Percentiles rank a stretch among this genome's conserved stretches.
Conservation (phyloP, 805 yeast species). For the Schwanniomyces polymorphus region DNA sequence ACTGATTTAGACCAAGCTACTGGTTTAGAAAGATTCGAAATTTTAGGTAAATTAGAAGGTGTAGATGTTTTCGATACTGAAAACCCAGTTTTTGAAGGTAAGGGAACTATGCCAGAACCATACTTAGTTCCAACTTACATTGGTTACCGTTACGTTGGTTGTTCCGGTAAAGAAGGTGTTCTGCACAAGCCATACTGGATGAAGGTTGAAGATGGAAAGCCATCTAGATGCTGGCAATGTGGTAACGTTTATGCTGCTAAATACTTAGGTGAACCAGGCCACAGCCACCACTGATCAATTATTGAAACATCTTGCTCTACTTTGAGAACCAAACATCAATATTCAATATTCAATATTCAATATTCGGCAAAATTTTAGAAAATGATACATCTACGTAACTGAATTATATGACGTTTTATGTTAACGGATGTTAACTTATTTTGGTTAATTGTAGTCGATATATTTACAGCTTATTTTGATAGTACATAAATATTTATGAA, state of each 20-base stretch:
- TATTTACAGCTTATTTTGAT: neutral
- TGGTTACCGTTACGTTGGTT: slow-evolving; percentile 92
- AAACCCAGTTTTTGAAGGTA: slow-evolving; percentile 85
- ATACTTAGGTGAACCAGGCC: slow-evolving; percentile 79
- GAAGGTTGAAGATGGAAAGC: slow-evolving; percentile 77
- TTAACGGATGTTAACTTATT: neutral
- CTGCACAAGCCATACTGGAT: slow-evolving; percentile 92
- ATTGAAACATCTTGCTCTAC: neutral
- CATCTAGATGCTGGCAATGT: slow-evolving; percentile 98
- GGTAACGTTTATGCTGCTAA: slow-evolving; percentile 92
- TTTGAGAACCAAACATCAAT: neutral
- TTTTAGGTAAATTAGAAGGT: slow-evolving; percentile 93
- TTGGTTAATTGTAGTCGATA: neutral
- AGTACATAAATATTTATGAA: neutral
- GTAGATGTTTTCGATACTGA: slow-evolving; percentile 88
- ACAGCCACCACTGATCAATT: slow-evolving; percentile 48
- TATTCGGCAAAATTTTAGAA: neutral
- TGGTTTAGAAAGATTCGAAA: slow-evolving; percentile 95
- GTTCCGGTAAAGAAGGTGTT: slow-evolving; percentile 88
- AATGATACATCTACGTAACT: neutral
- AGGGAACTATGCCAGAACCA: slow-evolving; percentile 89
- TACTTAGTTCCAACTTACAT: slow-evolving; percentile 86
- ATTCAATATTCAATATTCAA: neutral
- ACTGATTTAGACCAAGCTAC: slow-evolving; percentile 96
- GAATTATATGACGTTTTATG: neutral